These are phyloP conservation scores for Serendipita sp. DNA, from an alignment of 768 basidiomycete species.

Conservation along the genomic window DNA sequence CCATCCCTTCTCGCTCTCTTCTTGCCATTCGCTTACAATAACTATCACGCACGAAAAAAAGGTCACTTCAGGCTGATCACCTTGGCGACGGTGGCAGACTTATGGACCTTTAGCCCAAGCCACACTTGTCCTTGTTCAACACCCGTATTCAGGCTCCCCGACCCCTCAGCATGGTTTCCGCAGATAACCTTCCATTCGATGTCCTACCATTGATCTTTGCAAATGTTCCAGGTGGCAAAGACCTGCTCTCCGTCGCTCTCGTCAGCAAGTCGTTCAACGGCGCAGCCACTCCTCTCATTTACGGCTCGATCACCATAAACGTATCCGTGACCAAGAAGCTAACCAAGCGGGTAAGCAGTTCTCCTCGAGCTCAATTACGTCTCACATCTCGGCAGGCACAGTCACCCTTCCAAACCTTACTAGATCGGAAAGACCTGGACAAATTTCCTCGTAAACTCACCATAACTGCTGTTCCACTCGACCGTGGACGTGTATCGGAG, in stretches of 20 bases:
- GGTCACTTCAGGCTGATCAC: too few species aligned
- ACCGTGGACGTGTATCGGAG: not conserved
- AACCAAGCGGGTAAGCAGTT: not conserved
- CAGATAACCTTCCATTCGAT: conserved; percentile 53
- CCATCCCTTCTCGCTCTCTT: too few species aligned
- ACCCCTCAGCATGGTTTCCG: conserved; percentile 34
- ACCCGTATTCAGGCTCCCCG: too few species aligned
- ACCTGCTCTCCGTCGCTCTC: conserved; percentile 43
- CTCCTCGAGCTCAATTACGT: not conserved
- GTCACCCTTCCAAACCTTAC: not conserved
- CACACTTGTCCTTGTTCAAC: too few species aligned
- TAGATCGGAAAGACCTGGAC: not conserved
- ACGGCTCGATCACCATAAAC: conserved; percentile 26
- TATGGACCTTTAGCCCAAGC: too few species aligned
- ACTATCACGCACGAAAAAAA: too few species aligned
- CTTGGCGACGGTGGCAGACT: too few species aligned
- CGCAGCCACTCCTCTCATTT: conserved; percentile 46
- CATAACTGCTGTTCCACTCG: not conserved
- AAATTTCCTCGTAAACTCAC: not conserved
- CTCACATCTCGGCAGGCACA: not conserved
- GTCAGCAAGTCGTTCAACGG: conserved; percentile 51
- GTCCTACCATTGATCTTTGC: conserved; percentile 53
- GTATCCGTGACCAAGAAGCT: not conserved
- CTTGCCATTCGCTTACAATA: too few species aligned
- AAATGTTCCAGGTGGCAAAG: conserved; percentile 28